phyloP scores from a whole-genome alignment of 345 rosid genomes.

The Salix suchowensis region DNA sequence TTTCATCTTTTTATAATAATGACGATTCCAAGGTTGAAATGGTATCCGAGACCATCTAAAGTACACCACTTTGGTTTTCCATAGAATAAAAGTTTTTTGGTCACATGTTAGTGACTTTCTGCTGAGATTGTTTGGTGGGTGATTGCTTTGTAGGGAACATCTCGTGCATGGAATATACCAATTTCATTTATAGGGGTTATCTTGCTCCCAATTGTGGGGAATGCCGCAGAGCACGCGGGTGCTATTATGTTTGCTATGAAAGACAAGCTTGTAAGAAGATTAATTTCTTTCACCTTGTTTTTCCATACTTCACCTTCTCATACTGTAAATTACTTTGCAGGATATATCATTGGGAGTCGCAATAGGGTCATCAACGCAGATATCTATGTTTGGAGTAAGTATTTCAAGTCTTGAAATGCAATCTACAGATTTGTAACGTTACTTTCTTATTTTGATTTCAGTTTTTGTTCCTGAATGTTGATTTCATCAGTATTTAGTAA shows the following conservation, averaged over 20 bases:
- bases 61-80: not conserved
- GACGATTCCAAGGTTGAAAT: not conserved
- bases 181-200: conserved; percentile 86
- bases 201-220: conserved; percentile 94
- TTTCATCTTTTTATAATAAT: not conserved
- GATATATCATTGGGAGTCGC: conserved; percentile 96
- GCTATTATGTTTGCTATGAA: conserved; percentile 97
- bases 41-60: not conserved
- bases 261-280: conserved; percentile 73
- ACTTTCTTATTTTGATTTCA: not conserved
- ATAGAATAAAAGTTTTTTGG: not conserved
- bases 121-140: not conserved
- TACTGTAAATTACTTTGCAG: conserved; percentile 32
- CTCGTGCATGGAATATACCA: conserved; percentile 67
- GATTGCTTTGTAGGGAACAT: conserved; percentile 61
- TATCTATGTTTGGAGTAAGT: conserved; percentile 92
- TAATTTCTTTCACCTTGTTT: not conserved
- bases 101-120: not conserved
- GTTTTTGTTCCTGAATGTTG: not conserved
- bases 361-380: conserved; percentile 93
- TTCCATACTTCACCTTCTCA: not conserved
- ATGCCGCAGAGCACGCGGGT: conserved; percentile 96
- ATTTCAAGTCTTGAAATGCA: not conserved
- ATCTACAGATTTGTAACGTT: not conserved
- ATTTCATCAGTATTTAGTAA: not conserved